These are phyloP conservation scores for Besnoitia besnoiti DNA, from an alignment of 169 alveolate species.

Conservation along the genomic window DNA sequence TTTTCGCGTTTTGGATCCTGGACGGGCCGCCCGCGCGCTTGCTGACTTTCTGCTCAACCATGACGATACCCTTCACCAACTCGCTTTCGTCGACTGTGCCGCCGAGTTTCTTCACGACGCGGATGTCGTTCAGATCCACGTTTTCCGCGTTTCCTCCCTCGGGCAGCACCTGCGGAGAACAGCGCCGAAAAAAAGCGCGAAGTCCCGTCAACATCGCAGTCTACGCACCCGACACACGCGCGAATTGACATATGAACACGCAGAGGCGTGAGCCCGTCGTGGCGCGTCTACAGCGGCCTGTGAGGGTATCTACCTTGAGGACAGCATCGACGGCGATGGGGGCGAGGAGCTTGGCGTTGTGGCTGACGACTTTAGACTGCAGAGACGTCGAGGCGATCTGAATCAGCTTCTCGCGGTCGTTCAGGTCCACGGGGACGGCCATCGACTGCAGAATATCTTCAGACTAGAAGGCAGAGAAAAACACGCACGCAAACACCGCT, in stretches of 20 bases:
- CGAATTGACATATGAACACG: no score
- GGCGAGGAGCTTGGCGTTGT: slow-evolving; percentile 95
- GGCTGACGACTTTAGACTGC: slow-evolving; percentile 97
- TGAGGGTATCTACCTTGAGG: slow-evolving; percentile 77
- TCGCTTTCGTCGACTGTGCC: slow-evolving; percentile 99
- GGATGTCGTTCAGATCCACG: slow-evolving; percentile 85
- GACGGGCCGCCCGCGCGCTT: slow-evolving; percentile 97
- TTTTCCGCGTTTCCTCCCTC: slow-evolving; percentile 53
- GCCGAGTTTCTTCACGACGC: slow-evolving; percentile 91
- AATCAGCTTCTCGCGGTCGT: slow-evolving; percentile 93
- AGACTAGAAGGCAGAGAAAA: slow-evolving; percentile 75
- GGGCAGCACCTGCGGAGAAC: not conserved
- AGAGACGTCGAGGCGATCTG: slow-evolving; percentile 96
- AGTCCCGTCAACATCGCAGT: not conserved
- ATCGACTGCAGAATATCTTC: slow-evolving; percentile 92
- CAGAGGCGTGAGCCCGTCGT: no score
- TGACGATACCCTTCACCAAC: slow-evolving; percentile 97
- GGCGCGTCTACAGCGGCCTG: no score
- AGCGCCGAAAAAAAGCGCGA: not conserved
- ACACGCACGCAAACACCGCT: no score
- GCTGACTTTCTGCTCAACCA: slow-evolving; percentile 94
- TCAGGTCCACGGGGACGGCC: slow-evolving; percentile 93
- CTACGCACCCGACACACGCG: no score
- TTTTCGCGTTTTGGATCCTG: slow-evolving; percentile 92
- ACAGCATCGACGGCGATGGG: slow-evolving; percentile 99